Base-by-base conservation (phyloP, 805 yeast species). In the Metschnikowia vanudenii region DNA sequence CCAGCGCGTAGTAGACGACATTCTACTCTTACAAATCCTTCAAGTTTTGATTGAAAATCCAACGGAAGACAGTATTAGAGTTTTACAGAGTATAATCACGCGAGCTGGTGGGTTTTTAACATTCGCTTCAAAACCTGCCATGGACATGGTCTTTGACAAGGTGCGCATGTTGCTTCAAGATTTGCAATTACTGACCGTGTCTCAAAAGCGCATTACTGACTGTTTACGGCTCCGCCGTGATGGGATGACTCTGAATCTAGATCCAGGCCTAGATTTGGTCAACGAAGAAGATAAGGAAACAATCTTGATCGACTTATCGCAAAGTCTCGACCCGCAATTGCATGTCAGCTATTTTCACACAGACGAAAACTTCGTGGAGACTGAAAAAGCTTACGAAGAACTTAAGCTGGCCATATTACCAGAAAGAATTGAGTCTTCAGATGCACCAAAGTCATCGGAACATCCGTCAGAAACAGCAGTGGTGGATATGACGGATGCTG, bases 91-190 rank as follows among this genome's bases (percentile, higher is more conserved):
- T 1, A 59, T 88, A 3, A 52, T 88, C 45, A 65, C 67, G 29
- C 68, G 67, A 11, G 65, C 67, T n/a, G 96, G 96, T 0, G 65
- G 63, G 3, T 71, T 61, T 43, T 60, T 90, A 17, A 60, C 64
- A 2, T 70, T 67, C 14, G 63, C 66, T 9, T 71, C 81, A 31
- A 54, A 64, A 16, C 59, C 64, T 2, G 83, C 84, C 1, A 66
- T 72, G 37, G 68, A 76, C 49, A 65, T 68, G 45, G 68, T 84
- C 1, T 82, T 75, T 57, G 89, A 85, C 49, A 71, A 81, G 45
- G 67, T 90, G 38, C 65, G 92, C 51, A 67, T 66, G 8, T 56
- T 85, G n/a, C 61, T 85, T 33, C 85, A 81, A 52, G 85, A 81
- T 46, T 77, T 79, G 2, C 51, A 62, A 14, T 16, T 43, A 8